Evolutionary conservation across 139 green algal species (phyloP), one percentile per base, ranked within the genome.

Genomic region (Micromonas commoda): DNA sequence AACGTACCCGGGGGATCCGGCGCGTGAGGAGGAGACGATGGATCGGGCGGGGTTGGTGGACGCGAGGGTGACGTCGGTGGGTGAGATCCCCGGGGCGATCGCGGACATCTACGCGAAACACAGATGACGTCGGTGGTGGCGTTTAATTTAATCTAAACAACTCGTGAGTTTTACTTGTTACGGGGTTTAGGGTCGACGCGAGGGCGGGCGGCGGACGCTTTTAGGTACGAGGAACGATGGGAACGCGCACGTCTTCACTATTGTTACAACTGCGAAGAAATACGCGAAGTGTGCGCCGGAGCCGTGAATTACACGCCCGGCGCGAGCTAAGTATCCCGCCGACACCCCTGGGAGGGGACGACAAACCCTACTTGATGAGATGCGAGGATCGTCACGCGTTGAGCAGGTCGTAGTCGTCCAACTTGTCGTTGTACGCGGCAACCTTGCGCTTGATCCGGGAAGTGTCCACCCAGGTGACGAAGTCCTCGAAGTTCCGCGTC

Each of bases 391-490:
- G 45, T 57, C 45, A 57, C 45, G 45, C 45, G 45, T 65, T 75
- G 20, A 87, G 67, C 67, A 97, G 80, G 73, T 97, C 93, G 77
- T 89, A 97, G 80, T 98, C 94, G 77, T 98, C 94, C 76, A 98
- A 84, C 79, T 89, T 87, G 86, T 98, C 94, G 78, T 97, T 97
- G 88, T 97, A 97, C 79, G 91, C 86, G 81, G 91, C 60, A 35
- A 98, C 91, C 87, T 98, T 98, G 70, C 92, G 87, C 85, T 92
- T 94, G 84, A 98, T 96, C 87, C 96, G 97, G 78, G 71, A 89
- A 3, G 92, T 96, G 84, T 98, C 94, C 53, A 96, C 90, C 95
- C 96, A 99, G 0, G 94, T 97, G 45, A 98, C 91, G 83, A 97
- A 98, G 87, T 99, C 95, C 85, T 98, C 96, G 88, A 97, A 92